Base-by-base conservation (phyloP, 305 asterid species). In the Plantago lanceolata region DNA sequence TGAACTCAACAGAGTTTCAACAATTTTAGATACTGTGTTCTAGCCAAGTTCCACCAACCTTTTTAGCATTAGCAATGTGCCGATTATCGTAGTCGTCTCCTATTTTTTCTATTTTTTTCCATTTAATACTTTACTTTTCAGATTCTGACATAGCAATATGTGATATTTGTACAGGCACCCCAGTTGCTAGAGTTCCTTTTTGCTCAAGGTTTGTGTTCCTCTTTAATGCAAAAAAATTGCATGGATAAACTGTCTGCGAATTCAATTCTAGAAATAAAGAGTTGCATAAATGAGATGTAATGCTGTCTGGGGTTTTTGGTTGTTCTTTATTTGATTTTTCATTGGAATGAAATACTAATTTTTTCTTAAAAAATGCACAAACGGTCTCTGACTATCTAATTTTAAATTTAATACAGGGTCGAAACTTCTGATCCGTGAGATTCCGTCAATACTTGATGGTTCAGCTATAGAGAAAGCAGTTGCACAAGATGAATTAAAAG, bases 371-470 rank as follows among this genome's bases (percentile, higher is more conserved):
- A n/a, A n/a, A n/a, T n/a, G n/a, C n/a, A n/a, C n/a, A n/a, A n/a
- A n/a, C n/a, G n/a, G n/a, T 33, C 40, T 7, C 40, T 33, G 8
- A 6, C 40, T 64, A 62, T 31, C 17, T 67, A 55, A 48, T 68
- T 57, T 67, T 52, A 28, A 57, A 53, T 13, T 31, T 8, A 63
- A 73, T 75, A 64, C 75, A 93, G 99, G 99, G 64, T 84, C 95
- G 61, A 75, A 81, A 54, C 97, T 93, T 82, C 82, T 93, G 76
- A 78, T 87, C 72, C 78, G 77, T 62, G 92, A 84, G 79, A 93
- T 93, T 69, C 95, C 96, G 2, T 83, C 90, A 21, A 81, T 93
- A 71, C 67, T 89, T 62, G 96, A 93, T 69, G 95, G 94, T 71
- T 82, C 96, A 43, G 97, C 97, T 57, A 79, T 66, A 80, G 70